These are phyloP conservation scores for Nymphaea colorata DNA, from an alignment of 164 flowering plant genomes.

Conservation along the genomic window DNA sequence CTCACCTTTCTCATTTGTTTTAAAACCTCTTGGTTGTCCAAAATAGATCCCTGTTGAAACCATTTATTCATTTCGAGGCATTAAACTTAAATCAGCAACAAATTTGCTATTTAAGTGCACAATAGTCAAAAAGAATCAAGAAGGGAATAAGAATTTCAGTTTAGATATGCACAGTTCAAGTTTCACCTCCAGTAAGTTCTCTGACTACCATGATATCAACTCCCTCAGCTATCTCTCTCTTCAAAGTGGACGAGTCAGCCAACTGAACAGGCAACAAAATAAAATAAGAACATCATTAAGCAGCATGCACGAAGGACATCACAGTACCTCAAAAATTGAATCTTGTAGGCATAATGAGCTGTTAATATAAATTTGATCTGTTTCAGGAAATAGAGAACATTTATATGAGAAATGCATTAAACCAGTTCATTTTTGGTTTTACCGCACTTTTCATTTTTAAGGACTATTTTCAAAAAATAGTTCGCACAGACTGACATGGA, in stretches of 20 bases:
- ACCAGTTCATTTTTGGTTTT: too few relatives aligned
- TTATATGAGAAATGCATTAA: too few relatives aligned
- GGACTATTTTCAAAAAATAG: too few relatives aligned
- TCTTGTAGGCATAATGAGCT: too few relatives aligned
- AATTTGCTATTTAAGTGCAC: too few relatives aligned
- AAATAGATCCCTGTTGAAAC: slow-evolving; percentile 70
- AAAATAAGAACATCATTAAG: neutral
- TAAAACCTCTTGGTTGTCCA: slow-evolving; percentile 94
- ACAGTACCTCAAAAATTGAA: neutral
- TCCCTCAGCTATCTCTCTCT: slow-evolving; percentile 92
- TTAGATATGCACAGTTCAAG: neutral
- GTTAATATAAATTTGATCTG: too few relatives aligned
- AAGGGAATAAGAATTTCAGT: neutral
- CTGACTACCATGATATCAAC: slow-evolving; percentile 97
- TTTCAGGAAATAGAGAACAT: too few relatives aligned
- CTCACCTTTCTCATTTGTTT: slow-evolving; percentile 61
- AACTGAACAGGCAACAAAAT: slow-evolving; percentile 31
- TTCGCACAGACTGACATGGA: too few relatives aligned
- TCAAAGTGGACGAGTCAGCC: slow-evolving; percentile 89
- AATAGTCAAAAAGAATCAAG: neutral
- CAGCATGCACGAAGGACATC: neutral
- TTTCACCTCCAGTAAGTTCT: slow-evolving; percentile 96
- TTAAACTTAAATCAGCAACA: too few relatives aligned
- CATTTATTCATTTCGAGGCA: neutral
- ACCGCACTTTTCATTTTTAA: too few relatives aligned